Evolutionary conservation across 2,329 filamentous ascomycete genomes (phyloP).

Genomic region (Diaporthe ampelina): DNA sequence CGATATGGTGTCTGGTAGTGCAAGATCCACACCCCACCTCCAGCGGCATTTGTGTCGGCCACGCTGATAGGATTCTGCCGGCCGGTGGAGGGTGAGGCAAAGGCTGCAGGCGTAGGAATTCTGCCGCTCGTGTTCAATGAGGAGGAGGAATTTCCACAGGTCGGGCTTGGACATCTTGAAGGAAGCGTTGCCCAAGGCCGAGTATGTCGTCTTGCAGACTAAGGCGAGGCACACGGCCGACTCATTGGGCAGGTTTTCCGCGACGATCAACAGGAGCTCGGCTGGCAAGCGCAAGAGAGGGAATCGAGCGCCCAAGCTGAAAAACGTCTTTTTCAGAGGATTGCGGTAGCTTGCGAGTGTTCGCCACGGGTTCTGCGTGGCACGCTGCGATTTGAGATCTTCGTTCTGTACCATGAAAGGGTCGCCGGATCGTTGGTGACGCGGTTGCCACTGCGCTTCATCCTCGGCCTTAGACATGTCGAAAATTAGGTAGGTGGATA

Average conservation of each 20-base stretch:
- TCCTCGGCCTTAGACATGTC: background rate
- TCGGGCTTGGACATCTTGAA: background rate
- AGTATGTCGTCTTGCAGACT: background rate
- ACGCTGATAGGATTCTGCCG: background rate
- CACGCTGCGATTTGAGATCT: background rate
- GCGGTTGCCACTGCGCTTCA: background rate
- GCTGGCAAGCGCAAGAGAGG: background rate
- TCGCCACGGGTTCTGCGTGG: background rate
- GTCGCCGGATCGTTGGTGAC: background rate
- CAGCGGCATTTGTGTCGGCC: background rate
- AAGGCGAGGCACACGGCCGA: slow-evolving; percentile 16
- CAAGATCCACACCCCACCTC: too few relatives aligned
- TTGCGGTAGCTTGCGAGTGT: background rate
- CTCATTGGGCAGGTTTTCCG: background rate
- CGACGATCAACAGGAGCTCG: background rate
- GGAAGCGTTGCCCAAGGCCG: background rate
- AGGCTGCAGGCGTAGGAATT: slow-evolving; percentile 5
- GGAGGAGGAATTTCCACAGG: background rate
- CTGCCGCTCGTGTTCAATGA: background rate
- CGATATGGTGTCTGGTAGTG: background rate
- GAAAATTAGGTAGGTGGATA: background rate
- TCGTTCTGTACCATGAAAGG: background rate
- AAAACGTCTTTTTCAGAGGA: background rate
- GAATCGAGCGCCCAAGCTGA: background rate
- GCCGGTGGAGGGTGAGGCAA: slow-evolving; percentile 17